These are phyloP conservation scores for Lactuca sativa DNA, from an alignment of 129 eudicot species.

Conservation along the genomic window DNA sequence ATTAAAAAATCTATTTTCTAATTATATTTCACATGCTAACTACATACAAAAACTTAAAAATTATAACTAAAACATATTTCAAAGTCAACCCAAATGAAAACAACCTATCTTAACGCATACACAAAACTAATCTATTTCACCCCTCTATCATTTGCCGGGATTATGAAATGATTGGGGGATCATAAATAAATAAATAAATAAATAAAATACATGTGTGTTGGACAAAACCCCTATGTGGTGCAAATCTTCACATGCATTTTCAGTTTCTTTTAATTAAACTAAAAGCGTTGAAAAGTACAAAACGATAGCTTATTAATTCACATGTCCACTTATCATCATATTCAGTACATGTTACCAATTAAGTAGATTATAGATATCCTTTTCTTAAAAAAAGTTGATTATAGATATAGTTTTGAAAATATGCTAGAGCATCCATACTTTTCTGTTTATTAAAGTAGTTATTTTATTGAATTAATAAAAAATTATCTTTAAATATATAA, in stretches of 20 bases:
- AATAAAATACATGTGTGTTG: conserved; percentile 13
- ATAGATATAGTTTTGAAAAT: no score
- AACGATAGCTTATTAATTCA: background rate
- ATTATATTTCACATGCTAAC: no score
- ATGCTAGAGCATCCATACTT: no score
- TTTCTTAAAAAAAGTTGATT: no score
- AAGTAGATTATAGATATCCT: no score
- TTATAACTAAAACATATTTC: no score
- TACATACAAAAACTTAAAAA: no score
- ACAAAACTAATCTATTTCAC: no score
- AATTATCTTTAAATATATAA: no score
- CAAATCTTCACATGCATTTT: conserved; percentile 21
- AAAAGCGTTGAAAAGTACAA: background rate
- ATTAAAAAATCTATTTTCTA: no score
- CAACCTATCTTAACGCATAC: background rate
- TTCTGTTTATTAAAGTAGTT: no score
- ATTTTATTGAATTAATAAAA: no score
- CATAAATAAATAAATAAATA: background rate
- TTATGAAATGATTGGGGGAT: background rate
- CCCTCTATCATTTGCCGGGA: background rate
- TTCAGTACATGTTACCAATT: background rate
- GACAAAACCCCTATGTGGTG: conserved; percentile 17
- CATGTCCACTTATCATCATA: conserved; percentile 2
- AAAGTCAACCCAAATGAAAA: background rate
- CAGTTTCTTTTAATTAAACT: background rate